Conservation (phyloP, 2,329 filamentous ascomycete genomes). For the Fusarium sp. region DNA sequence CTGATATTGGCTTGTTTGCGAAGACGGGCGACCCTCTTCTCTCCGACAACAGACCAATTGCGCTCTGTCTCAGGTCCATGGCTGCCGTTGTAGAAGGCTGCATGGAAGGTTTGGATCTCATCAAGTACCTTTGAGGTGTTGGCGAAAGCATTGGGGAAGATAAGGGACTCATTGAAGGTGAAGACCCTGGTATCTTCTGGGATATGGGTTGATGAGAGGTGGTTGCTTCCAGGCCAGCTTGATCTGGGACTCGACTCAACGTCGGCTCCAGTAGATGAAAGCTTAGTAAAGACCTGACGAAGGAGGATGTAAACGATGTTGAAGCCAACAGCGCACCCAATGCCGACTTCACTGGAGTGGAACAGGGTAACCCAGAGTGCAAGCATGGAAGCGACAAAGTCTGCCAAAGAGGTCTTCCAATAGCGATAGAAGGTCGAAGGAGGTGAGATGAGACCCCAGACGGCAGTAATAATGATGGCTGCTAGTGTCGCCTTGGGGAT, state of each 20-base stretch:
- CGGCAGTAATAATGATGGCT: slow-evolving; percentile 74
- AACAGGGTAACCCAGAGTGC: slow-evolving; percentile 73
- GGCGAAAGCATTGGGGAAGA: slow-evolving; percentile 70
- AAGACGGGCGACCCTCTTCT: slow-evolving; percentile 58
- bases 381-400: slow-evolving; percentile 72
- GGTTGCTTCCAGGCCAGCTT: slow-evolving; percentile 24
- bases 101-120: slow-evolving; percentile 57
- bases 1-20: slow-evolving; percentile 52
- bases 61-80: slow-evolving; percentile 50
- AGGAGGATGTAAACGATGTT: slow-evolving; percentile 70
- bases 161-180: slow-evolving; percentile 65
- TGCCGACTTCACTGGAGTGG: slow-evolving; percentile 68
- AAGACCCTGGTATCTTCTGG: slow-evolving; percentile 65
- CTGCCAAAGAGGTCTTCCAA: slow-evolving; percentile 72
- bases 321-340: slow-evolving; percentile 69
- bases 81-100: slow-evolving; percentile 51
- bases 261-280: slow-evolving; percentile 45
- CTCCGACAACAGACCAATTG: slow-evolving; percentile 65
- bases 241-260: slow-evolving; percentile 45
- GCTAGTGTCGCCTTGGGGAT: slow-evolving; percentile 73
- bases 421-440: slow-evolving; percentile 69
- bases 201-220: slow-evolving; percentile 42
- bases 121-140: slow-evolving; percentile 62
- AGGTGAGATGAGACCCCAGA: slow-evolving; percentile 69
- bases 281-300: slow-evolving; percentile 64